Conservation (phyloP, 2,329 filamentous ascomycete species). For the Penicillium sp. region DNA sequence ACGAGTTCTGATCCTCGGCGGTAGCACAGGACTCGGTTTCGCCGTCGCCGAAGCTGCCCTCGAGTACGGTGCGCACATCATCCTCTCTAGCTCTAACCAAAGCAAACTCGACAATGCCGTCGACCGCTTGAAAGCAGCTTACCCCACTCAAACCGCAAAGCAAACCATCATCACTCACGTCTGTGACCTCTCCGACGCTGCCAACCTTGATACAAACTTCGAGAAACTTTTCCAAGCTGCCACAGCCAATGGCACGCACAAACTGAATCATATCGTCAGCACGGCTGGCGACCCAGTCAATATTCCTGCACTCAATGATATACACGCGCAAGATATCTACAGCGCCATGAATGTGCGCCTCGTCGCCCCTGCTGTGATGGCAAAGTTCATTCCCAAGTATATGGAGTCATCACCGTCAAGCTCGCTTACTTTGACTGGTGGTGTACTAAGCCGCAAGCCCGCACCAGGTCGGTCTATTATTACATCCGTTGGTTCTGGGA, state of each 20-base stretch:
- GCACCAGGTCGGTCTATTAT: constrained; percentile 32
- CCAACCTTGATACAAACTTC: constrained; percentile 47
- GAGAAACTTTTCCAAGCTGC: constrained; percentile 43
- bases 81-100: constrained; percentile 48
- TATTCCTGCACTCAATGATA: constrained; percentile 24
- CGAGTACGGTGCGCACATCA: constrained; percentile 50
- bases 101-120: constrained; percentile 43
- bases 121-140: constrained; percentile 40
- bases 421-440: constrained; percentile 44
- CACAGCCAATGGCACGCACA: constrained; percentile 18
- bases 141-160: constrained; percentile 35
- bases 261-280: constrained; percentile 53
- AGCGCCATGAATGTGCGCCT: constrained; percentile 34
- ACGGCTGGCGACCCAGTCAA: constrained; percentile 48
- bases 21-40: constrained; percentile 55
- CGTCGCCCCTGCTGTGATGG: constrained; percentile 37
- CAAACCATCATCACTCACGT: constrained; percentile 42
- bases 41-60: constrained; percentile 52
- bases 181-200: constrained; percentile 46
- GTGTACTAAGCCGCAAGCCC: constrained; percentile 37
- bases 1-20: constrained; percentile 54
- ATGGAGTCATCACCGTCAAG: constrained; percentile 28
- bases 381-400: constrained; percentile 41
- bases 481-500: constrained; percentile 24
- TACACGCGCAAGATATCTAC: constrained; percentile 24